Percentiles rank a stretch among this genome's conserved stretches.
These are phyloP conservation scores for Celoporthe dispersa DNA, from an alignment of 2,329 filamentous ascomycete species.

Conservation along the genomic window DNA sequence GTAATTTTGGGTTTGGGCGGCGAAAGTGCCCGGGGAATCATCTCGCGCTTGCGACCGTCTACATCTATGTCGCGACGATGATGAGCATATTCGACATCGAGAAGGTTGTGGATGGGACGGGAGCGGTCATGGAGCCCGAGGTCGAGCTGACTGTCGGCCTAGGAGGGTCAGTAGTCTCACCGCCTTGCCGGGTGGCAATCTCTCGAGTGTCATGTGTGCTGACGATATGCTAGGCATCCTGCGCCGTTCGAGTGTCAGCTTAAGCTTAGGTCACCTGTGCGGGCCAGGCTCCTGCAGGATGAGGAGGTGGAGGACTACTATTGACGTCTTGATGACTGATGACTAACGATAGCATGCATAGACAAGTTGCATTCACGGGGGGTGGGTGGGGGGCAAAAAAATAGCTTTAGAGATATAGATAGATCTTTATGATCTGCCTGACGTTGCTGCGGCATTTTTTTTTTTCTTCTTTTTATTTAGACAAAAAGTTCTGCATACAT, in stretches of 20 bases:
- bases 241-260: constrained; percentile 32
- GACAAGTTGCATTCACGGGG: background rate
- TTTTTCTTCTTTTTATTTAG: background rate
- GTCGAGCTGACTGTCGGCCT: constrained; percentile 32
- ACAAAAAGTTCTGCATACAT: background rate
- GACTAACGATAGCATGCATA: constrained; percentile 4
- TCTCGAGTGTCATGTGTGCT: background rate
- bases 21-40: constrained; percentile 44
- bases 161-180: constrained; percentile 28
- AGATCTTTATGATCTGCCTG: background rate
- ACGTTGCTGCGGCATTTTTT: background rate
- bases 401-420: constrained; percentile 7
- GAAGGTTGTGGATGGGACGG: constrained; percentile 31
- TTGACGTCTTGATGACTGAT: constrained; percentile 19
- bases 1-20: constrained; percentile 57
- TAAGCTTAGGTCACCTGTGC: constrained; percentile 20
- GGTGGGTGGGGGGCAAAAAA: background rate
- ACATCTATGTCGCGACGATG: constrained; percentile 45
- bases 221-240: constrained; percentile 28
- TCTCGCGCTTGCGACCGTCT: constrained; percentile 37
- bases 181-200: background rate
- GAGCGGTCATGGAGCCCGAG: constrained; percentile 31
- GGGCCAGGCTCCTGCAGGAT: constrained; percentile 19
- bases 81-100: constrained; percentile 28
- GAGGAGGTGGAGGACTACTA: background rate